Evolutionary conservation across 2,329 filamentous ascomycete genomes (phyloP), one percentile per base, ranked within the genome.

Genomic region (Pezicula neosporulosa): DNA sequence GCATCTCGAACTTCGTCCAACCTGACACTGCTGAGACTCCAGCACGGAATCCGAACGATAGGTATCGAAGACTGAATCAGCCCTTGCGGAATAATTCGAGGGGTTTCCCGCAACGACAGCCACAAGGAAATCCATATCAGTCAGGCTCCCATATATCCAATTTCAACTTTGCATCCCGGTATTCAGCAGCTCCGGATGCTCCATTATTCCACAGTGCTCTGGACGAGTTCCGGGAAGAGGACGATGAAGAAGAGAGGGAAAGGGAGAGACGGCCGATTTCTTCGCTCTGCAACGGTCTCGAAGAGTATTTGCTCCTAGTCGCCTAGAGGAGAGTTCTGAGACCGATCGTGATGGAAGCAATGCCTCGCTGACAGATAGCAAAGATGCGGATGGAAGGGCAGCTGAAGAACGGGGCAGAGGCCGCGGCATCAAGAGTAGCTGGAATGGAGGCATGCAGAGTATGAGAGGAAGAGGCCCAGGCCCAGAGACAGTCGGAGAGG

Each of bases 151-250:
- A 91, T 44, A 81, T 90, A 49, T 82, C 82, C 16, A 81, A 83
- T 60, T 92, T 95, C 56, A 86, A 85, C 28, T 96, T 96, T 67
- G 83, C 87, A 27, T 90, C 89, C 10, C 82, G 91, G 47, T 85
- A 88, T 54, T 81, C 87, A 4, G 77, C 83, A 42, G 77, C 77
- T 18, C 86, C 89, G 52, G 89, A 91, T 60, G 92, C 93, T 9
- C 94, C 94, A 50, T 77, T 99, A n/a, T 97, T 99, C 69, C 91
- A 94, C 70, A 96, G 90, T 64, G 86, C 89, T 4, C 82, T 91
- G 15, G 91, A 96, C 68, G 90, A 95, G 65, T 94, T 95, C 58
- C 85, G 88, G 55, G 92, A 97, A 70, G 90, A 95, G 65, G 92
- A 97, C 57, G 93, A 97, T 55, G 92, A 94, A 67, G 87, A 90